Evolutionary conservation across 441 rosid species (phyloP), one percentile per base, ranked within the genome.

Genomic region (Theobroma grandiflorum): DNA sequence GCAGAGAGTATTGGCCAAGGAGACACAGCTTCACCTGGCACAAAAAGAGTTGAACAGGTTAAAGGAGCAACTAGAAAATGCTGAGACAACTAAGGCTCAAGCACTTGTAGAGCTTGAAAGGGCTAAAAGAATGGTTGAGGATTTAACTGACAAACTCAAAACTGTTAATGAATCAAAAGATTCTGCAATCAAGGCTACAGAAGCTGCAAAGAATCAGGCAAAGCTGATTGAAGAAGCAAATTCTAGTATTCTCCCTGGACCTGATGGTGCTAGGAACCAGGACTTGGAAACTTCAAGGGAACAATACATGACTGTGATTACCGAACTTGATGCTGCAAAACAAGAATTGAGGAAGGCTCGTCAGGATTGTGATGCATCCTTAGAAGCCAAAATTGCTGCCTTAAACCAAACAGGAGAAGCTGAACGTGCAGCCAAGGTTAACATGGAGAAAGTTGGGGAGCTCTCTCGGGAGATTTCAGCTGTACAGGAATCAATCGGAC

Each of bases 11-110:
- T 84, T 91, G 88, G 97, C 91, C 20, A 95, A 94, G 84, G 97
- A 95, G 86, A 91, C 95, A 2, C 97, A 90, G 86, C 97, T 95
- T 83, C 98, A 94, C 80, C 87, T 97, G 81, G 90, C 95, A 11
- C 93, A 89, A 80, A 95, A 90, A 79, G 96, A 95, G 91, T 84
- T 97, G 78, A 86, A 85, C 81, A 94, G 85, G 90, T 84, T 94
- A 71, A 91, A 91, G 86, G 94, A 89, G 70, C 93, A 91, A 72
- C 86, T 97, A 71, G 85, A 85, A 87, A 97, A 87, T 76, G 98
- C 98, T 1, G 97, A 93, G 82, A 84, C 85, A 4, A 82, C 95
- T 14, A 93, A 92, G 85, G 84, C 82, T 78, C 91, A 92, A 81
- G 98, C 97, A n/a, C 85, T 94, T 71, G 80, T 55, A 50, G 99